Percentiles rank a stretch among this genome's conserved stretches.
Conservation (phyloP, 164 flowering plant species). For the Platanus orientalis region DNA sequence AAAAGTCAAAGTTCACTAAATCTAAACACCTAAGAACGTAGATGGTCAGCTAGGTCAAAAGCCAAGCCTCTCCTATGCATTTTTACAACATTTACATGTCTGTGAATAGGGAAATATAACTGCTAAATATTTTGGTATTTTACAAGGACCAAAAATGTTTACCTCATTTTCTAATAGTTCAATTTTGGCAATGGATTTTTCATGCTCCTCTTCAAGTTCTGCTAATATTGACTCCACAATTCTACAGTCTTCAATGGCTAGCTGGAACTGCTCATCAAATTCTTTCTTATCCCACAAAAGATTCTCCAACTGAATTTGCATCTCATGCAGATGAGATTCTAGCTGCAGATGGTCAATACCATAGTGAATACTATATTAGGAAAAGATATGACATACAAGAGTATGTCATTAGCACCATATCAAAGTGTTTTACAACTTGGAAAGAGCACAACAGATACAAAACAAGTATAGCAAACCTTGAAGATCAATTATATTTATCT, state of each 20-base stretch:
- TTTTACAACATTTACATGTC: no score
- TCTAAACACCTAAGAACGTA: no score
- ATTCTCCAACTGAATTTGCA: conserved; percentile 50
- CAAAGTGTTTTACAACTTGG: background rate
- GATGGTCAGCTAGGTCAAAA: no score
- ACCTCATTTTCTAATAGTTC: conserved; percentile 52
- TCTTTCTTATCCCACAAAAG: conserved; percentile 52
- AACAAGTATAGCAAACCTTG: background rate
- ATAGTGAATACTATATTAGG: background rate
- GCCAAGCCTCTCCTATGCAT: no score
- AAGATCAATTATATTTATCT: background rate
- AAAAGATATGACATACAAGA: background rate
- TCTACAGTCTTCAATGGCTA: conserved; percentile 39
- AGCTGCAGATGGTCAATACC: conserved; percentile 40
- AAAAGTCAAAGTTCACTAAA: no score
- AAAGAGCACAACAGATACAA: background rate
- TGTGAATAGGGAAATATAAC: no score
- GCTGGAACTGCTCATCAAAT: conserved; percentile 33
- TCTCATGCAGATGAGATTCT: conserved; percentile 36
- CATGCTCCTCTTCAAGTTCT: conserved; percentile 72
- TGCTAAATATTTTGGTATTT: background rate
- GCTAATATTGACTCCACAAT: conserved; percentile 43
- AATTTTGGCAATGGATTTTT: conserved; percentile 47
- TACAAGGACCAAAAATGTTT: conserved; percentile 2
- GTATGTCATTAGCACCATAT: background rate